These are phyloP conservation scores for Xylariaceae sp. DNA, from an alignment of 2,329 filamentous ascomycete species.

Conservation along the genomic window DNA sequence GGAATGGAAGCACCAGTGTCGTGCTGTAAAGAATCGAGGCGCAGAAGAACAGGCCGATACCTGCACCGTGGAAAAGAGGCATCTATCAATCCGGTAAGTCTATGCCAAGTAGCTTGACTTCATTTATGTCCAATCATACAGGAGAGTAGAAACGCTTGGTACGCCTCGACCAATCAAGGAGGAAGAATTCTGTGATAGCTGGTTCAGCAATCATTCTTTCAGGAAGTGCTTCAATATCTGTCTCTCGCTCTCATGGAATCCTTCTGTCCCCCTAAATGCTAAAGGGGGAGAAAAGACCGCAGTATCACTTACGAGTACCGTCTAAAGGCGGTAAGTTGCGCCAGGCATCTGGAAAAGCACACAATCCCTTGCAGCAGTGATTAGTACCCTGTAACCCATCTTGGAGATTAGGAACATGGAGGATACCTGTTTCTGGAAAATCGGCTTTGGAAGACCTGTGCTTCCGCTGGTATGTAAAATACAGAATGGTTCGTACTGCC, in stretches of 20 bases:
- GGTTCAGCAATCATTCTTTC: too few species aligned
- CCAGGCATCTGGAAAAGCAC: neutral
- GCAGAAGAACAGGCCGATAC: slow-evolving; percentile 12
- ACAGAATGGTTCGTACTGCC: slow-evolving; percentile 37
- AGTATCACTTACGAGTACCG: neutral
- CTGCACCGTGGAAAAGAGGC: slow-evolving; percentile 11
- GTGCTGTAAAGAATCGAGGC: slow-evolving; percentile 30
- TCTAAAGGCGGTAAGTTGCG: neutral
- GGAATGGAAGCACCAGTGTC: slow-evolving; percentile 27
- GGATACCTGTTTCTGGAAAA: slow-evolving; percentile 25
- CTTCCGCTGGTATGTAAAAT: slow-evolving; percentile 44
- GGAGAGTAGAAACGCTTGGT: too few species aligned
- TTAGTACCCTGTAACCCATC: too few species aligned
- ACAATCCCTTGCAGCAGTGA: neutral
- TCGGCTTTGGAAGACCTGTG: slow-evolving; percentile 43
- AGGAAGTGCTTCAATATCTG: neutral
- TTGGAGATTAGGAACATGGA: neutral
- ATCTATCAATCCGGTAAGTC: slow-evolving; percentile 8
- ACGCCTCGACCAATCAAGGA: too few species aligned
- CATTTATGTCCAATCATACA: too few species aligned
- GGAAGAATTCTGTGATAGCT: too few species aligned
- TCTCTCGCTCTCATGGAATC: neutral
- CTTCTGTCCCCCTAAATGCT: neutral
- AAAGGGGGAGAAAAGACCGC: neutral
- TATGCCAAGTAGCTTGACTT: too few species aligned